A percentile compares a stretch with the other conserved stretches of the same genome.
phyloP scores from a whole-genome alignment of 805 yeast genomes.

The Middelhovenomyces tepae region DNA sequence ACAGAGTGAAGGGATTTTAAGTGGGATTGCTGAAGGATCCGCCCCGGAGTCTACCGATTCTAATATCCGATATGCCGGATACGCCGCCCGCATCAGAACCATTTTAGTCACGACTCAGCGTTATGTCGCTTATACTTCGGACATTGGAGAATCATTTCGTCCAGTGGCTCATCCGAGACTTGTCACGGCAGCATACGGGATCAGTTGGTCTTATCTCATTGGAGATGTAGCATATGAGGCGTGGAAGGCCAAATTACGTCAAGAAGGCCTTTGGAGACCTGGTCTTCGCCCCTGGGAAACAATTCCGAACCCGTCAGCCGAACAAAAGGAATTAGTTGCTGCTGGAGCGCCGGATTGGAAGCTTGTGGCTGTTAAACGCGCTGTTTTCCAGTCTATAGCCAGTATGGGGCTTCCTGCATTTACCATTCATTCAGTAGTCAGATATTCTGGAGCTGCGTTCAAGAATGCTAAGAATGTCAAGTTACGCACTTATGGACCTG shows the following conservation, averaged over 20 bases:
- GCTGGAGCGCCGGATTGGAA: slow-evolving; percentile 57
- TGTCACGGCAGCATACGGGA: slow-evolving; percentile 60
- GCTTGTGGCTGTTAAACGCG: slow-evolving; percentile 55
- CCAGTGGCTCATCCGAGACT: slow-evolving; percentile 66
- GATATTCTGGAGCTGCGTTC: slow-evolving; percentile 55
- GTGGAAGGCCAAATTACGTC: slow-evolving; percentile 49
- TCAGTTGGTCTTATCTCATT: slow-evolving; percentile 66
- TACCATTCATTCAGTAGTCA: slow-evolving; percentile 66
- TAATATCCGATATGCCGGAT: slow-evolving; percentile 67
- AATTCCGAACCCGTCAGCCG: slow-evolving; percentile 33
- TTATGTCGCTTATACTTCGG: slow-evolving; percentile 80
- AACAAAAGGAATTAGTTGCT: slow-evolving; percentile 25
- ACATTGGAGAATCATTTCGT: slow-evolving; percentile 78
- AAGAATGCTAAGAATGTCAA: slow-evolving; percentile 42
- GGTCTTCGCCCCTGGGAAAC: slow-evolving; percentile 64
- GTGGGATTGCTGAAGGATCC: no score
- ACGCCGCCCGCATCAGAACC: slow-evolving; percentile 66
- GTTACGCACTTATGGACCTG: slow-evolving; percentile 64
- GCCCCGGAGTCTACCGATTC: no score
- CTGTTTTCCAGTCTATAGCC: slow-evolving; percentile 73
- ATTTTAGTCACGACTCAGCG: slow-evolving; percentile 65
- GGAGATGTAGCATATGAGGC: slow-evolving; percentile 70
- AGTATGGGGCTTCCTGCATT: slow-evolving; percentile 84
- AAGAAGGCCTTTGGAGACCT: slow-evolving; percentile 53
- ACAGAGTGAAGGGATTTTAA: no score